A percentile compares a stretch with the other conserved stretches of the same genome.
Conservation (phyloP, 2,329 filamentous ascomycete genomes). For the Xylariaceae sp. region DNA sequence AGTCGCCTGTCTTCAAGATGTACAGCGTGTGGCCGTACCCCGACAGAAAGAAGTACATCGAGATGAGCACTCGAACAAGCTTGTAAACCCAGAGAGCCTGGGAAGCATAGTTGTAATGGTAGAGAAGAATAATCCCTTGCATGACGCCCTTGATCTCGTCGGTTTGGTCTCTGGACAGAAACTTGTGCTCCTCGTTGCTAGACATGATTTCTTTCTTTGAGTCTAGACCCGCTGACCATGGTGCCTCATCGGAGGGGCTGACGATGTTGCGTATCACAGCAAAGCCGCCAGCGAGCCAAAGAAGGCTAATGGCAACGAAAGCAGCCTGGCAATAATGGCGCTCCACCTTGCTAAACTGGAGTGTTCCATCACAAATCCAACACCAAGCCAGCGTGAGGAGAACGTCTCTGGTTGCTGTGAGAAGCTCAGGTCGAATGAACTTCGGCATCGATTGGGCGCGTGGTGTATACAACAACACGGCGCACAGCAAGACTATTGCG, state of each 20-base stretch:
- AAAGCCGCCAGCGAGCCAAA: conserved; percentile 27
- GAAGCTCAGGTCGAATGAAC: conserved; percentile 14
- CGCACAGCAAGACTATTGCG: conserved; percentile 29
- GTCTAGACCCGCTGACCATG: conserved; percentile 14
- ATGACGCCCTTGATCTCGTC: conserved; percentile 65
- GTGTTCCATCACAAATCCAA: conserved; percentile 50
- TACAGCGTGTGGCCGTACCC: conserved; percentile 57
- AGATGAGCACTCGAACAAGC: conserved; percentile 48
- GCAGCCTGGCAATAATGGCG: conserved; percentile 38
- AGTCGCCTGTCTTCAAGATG: conserved; percentile 52
- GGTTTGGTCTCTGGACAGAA: conserved; percentile 51
- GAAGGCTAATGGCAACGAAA: conserved; percentile 26
- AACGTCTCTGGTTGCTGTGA: conserved; percentile 21
- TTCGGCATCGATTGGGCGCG: conserved; percentile 23
- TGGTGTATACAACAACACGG: conserved; percentile 25
- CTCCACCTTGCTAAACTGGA: conserved; percentile 47
- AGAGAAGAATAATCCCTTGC: conserved; percentile 50
- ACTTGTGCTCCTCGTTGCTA: conserved; percentile 31
- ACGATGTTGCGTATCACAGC: conserved; percentile 15
- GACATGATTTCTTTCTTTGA: conserved; percentile 11
- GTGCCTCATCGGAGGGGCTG: conserved; percentile 5
- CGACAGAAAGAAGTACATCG: conserved; percentile 58
- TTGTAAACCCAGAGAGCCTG: conserved; percentile 48
- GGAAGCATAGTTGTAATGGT: conserved; percentile 53
- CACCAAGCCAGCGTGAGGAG: conserved; percentile 37